Evolutionary conservation across 2,329 filamentous ascomycete genomes (phyloP).

Genomic region (Cladorrhinum sp.): DNA sequence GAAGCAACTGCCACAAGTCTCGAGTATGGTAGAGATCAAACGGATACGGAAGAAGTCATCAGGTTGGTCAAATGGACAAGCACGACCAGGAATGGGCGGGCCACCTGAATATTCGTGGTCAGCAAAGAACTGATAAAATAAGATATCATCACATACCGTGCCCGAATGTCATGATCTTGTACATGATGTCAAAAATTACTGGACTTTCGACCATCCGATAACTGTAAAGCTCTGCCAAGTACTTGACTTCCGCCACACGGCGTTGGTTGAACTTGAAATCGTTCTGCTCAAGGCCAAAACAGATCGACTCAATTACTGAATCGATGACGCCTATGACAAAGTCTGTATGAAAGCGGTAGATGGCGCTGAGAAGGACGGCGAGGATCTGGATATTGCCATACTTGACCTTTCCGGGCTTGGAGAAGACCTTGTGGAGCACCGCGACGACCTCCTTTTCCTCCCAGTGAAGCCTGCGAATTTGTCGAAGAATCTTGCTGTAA

Average conservation of each 20-base stretch:
- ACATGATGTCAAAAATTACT: conserved; percentile 92
- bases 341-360: conserved; percentile 87
- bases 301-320: conserved; percentile 83
- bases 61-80: conserved; percentile 77
- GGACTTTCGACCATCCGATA: conserved; percentile 96
- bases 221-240: conserved; percentile 93
- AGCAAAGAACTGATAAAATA: neutral
- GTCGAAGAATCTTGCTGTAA: conserved; percentile 89
- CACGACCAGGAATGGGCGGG: conserved; percentile 72
- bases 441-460: conserved; percentile 72
- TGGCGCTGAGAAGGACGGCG: conserved; percentile 80
- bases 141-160: conserved; percentile 56
- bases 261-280: conserved; percentile 98
- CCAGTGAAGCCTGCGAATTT: conserved; percentile 95
- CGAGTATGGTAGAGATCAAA: conserved; percentile 81
- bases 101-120: conserved; percentile 52
- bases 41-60: conserved; percentile 97
- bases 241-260: conserved; percentile 92
- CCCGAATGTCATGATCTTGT: conserved; percentile 90
- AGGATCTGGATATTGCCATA: conserved; percentile 95
- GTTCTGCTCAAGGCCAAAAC: conserved; percentile 85
- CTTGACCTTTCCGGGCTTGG: conserved; percentile 94
- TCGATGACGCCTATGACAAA: conserved; percentile 93
- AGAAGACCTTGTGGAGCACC: conserved; percentile 80
- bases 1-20: conserved; percentile 95